Evolutionary conservation across 2,329 filamentous ascomycete genomes (phyloP), one percentile per base, ranked within the genome.

Genomic region (Zasmidium cellare): DNA sequence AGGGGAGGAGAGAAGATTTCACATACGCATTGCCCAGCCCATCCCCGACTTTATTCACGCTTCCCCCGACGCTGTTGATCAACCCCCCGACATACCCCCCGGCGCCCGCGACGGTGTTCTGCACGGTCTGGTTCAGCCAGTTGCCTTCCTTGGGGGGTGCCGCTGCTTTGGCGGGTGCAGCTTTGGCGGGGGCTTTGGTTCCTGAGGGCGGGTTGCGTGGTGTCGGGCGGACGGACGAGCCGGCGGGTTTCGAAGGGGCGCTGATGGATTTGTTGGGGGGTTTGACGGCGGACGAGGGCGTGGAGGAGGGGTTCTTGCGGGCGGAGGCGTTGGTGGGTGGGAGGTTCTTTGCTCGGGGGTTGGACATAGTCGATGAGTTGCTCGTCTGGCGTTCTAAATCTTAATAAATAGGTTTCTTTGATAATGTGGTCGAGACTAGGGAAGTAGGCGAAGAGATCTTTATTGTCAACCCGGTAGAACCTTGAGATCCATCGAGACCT

Each of bases 121-220:
- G 76, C 9, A 79, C 75, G 28, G 74, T 74, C 54, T 72, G 73
- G 56, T 75, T 78, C 63, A 81, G 72, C 78, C 78, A 81, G 65
- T 77, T 77, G 68, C 69, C 74, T n/a, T 54, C 50, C 38, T 53
- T 55, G 25, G 58, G 52, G 2, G 53, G 51, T 31, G 23, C 20
- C 14, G 24, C 11, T 3, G 62, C 24, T 53, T 59, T 55, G 22
- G 57, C 38, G n/a, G 52, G 48, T 28, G 61, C 35, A 20, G 57
- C 25, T 19, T 51, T 51, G n/a, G 20, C 28, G 9, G 45, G 44
- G n/a, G 52, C 16, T 22, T 56, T 56, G 3, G 46, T 44, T 20
- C 23, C 49, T 47, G 55, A 52, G 16, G 49, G 55, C 35, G 55
- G 38, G 35, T 46, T 41, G 38, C 55, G 38, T 22, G 55, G 55